Evolutionary conservation across 2,329 filamentous ascomycete species (phyloP), one percentile per base, ranked within the genome.

Genomic region (Trichoderma atrobrunneum): DNA sequence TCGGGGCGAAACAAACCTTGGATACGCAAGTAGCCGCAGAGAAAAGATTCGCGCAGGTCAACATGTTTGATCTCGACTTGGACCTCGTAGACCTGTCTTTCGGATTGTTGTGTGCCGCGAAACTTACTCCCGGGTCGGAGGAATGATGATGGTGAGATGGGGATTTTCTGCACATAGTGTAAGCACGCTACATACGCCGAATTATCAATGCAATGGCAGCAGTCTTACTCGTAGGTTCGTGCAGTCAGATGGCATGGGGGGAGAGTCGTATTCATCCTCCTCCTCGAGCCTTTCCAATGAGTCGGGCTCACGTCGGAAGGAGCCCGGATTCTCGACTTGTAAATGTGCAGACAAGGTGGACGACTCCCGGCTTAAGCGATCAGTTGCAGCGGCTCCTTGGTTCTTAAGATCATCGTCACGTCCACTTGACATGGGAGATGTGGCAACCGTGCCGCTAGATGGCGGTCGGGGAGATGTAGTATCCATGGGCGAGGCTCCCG

Each of bases 61-160:
- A 98, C 94, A 82, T 98, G 92, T 82, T 98, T 97, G 76, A 99
- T 94, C 79, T 98, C 95, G 2, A 99, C 96, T 78, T 98, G 93
- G 1, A 99, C 96, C 74, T 97, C 94, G 80, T 99, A 99, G 11
- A 93, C 89, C 80, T 97, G 94, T 73, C 93, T 90, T 80, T 98
- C 95, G 3, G 95, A 98, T 79, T 95, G 92, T 78, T 99, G 96
- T 16, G 93, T 97, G 72, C 96, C 96, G 72, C 89, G 88, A 79
- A 98, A 99, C 77, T 89, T 93, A 82, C 94, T 97, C 21, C 95
- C 95, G 3, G 95, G 90, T 60, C 94, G 92, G 71, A 99, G 85
- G 80, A 91, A 97, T 0, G 94, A 96, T 0, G 93, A 97, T 1
- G 93, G 91, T n/a, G 92, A 90, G 70, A 90, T 90, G 3, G 94